Conservation (phyloP, 768 basidiomycete species). For the Saitozyma podzolica region DNA sequence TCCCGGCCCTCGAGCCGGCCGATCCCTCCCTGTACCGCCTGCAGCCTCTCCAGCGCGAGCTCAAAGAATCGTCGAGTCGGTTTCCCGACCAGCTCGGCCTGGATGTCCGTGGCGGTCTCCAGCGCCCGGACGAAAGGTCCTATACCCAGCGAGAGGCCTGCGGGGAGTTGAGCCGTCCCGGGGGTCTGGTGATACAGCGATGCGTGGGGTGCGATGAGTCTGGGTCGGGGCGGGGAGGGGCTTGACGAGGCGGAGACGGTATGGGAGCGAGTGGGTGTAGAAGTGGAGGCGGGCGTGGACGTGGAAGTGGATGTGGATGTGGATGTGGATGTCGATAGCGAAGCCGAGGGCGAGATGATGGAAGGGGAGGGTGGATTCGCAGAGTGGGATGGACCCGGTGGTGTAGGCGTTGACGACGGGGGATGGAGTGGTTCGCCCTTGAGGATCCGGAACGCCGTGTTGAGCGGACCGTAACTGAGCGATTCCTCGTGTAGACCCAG, state of each 20-base stretch:
- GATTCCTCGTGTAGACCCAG: slow-evolving; percentile 62
- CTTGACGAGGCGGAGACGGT: neutral
- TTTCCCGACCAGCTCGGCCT: slow-evolving; percentile 66
- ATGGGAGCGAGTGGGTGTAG: neutral
- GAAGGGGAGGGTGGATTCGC: neutral
- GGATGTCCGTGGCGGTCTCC: slow-evolving; percentile 59
- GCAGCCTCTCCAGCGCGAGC: slow-evolving; percentile 59
- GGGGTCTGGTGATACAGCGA: slow-evolving; percentile 56
- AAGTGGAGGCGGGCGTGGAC: neutral
- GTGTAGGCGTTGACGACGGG: neutral
- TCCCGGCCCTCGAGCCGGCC: slow-evolving; percentile 40
- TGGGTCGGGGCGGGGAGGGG: slow-evolving; percentile 25
- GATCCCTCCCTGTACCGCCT: slow-evolving; percentile 13
- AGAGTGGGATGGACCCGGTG: neutral
- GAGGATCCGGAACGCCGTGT: slow-evolving; percentile 68
- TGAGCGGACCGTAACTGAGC: slow-evolving; percentile 62
- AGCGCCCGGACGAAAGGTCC: slow-evolving; percentile 70
- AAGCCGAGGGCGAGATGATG: neutral
- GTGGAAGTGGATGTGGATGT: slow-evolving; percentile 10
- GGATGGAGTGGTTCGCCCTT: slow-evolving; percentile 53
- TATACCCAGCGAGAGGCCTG: slow-evolving; percentile 64
- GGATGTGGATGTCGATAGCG: neutral
- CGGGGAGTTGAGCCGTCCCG: slow-evolving; percentile 54
- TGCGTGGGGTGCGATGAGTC: slow-evolving; percentile 65
- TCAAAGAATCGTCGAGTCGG: slow-evolving; percentile 65